Percentiles rank a stretch among this genome's conserved stretches.
phyloP scores from a whole-genome alignment of 345 rosid genomes.

The Reutealis trisperma region DNA sequence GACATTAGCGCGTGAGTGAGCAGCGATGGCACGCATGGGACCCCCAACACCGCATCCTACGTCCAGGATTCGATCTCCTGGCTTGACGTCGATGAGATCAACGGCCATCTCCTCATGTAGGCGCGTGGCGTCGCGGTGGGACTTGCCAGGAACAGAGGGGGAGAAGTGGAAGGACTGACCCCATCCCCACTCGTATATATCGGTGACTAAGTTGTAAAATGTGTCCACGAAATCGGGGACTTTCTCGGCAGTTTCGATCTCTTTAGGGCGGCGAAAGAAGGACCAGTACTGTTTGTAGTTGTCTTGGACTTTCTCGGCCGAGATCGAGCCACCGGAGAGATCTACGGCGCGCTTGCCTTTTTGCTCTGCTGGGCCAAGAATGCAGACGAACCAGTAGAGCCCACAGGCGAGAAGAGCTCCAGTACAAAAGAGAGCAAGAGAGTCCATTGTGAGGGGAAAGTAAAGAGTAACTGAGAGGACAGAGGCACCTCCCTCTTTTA shows the following conservation, averaged over 20 bases:
- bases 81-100: conserved; percentile 65
- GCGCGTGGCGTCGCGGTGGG: conserved; percentile 84
- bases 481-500: not conserved
- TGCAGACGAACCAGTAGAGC: conserved; percentile 82
- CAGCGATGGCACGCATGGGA: conserved; percentile 97
- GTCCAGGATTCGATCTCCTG: conserved; percentile 65
- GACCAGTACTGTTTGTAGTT: conserved; percentile 85
- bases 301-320: conserved; percentile 76
- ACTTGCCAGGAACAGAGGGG: conserved; percentile 71
- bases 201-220: conserved; percentile 88
- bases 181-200: conserved; percentile 99
- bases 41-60: conserved; percentile 98
- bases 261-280: conserved; percentile 83
- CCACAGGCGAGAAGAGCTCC: conserved; percentile 71
- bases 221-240: conserved; percentile 95
- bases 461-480: not conserved
- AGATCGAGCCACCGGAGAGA: conserved; percentile 93
- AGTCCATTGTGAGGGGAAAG: conserved; percentile 42
- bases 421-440: conserved; percentile 62
- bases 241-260: conserved; percentile 73
- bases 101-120: conserved; percentile 88
- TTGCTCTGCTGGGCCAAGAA: conserved; percentile 85
- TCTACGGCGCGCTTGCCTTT: conserved; percentile 70
- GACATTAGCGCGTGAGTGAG: conserved; percentile 80
- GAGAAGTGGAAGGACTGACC: conserved; percentile 98